Evolutionary conservation across 169 alveolate species (phyloP), one percentile per base, ranked within the genome.

Genomic region (Babesia bigemina): DNA sequence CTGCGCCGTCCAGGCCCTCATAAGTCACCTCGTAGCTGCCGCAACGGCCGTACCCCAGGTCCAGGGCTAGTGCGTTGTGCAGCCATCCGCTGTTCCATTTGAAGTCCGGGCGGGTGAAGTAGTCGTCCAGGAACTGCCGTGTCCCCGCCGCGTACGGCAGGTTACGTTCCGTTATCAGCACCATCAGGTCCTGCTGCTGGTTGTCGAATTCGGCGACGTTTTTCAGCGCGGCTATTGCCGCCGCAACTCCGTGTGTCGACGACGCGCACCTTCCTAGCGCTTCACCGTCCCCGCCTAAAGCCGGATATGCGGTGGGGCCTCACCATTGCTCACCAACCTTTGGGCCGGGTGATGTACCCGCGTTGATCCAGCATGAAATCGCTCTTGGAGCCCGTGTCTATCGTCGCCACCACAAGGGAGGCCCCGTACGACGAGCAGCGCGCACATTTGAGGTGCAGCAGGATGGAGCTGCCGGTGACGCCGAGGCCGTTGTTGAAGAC

Each of bases 111-210:
- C 61, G 47, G 53, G 52, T 58, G 45, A 52, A 71, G 74, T 81
- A 81, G 57, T 81, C 88, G 57, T 72, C 76, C 63, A 81, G 65
- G 50, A 81, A 81, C 67, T 81, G 88, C 24, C 88, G 62, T 28
- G 88, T 81, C 4, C 88, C 83, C 22, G 79, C 79, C 16, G 85
- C 50, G 29, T 69, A 81, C 10, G 88, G 84, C 9, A 81, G 60
- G 65, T 70, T 59, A 17, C 85, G 62, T 26, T 69, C 79, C 13
- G 84, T 73, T 42, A 81, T 56, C n/a, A 81, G 79, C 50, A 72
- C 63, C 24, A 81, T 12, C 33, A 69, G 29, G 48, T 81, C 79
- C 84, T 81, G 88, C 63, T 55, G 33, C 55, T 67, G 79, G 50
- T 60, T 67, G 21, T 81, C 65, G 39, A 60, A 76, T 8, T n/a